These are phyloP conservation scores for Vanrija sp. DNA, from an alignment of 1,284 basidiomycete genomes.

Conservation along the genomic window DNA sequence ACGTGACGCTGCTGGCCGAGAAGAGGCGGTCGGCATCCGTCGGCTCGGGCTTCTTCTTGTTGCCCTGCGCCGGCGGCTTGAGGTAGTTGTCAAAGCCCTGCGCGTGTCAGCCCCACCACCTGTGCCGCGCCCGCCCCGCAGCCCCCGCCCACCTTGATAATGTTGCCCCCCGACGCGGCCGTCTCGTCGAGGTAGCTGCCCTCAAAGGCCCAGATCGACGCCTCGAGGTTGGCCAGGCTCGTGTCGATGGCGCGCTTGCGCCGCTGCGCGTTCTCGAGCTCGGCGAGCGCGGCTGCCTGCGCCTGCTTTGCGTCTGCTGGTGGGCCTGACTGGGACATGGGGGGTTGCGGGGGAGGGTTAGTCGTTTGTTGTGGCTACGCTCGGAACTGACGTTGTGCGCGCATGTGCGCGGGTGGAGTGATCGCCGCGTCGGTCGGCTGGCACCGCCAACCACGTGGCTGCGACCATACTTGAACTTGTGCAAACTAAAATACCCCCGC, in stretches of 20 bases:
- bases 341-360: neutral
- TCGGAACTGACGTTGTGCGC: neutral
- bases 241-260: constrained; percentile 41
- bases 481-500: no score
- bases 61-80: constrained; percentile 44
- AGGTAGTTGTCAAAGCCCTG: constrained; percentile 53
- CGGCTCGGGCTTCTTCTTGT: constrained; percentile 45
- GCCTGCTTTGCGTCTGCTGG: constrained; percentile 47
- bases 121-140: neutral
- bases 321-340: constrained; percentile 40
- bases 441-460: neutral
- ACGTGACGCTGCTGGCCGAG: constrained; percentile 47
- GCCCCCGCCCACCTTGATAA: constrained; percentile 45
- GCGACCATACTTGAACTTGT: no score
- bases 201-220: constrained; percentile 52
- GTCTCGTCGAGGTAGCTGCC: constrained; percentile 52
- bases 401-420: neutral
- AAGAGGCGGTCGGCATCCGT: constrained; percentile 50
- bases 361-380: neutral
- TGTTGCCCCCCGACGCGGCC: constrained; percentile 47
- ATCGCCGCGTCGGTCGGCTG: neutral
- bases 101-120: neutral
- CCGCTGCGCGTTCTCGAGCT: constrained; percentile 40
- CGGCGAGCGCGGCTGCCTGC: constrained; percentile 36
- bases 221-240: constrained; percentile 46